Evolutionary conservation across 1,284 basidiomycete species (phyloP), one percentile per base, ranked within the genome.

Genomic region (Moesziomyces antarcticus): DNA sequence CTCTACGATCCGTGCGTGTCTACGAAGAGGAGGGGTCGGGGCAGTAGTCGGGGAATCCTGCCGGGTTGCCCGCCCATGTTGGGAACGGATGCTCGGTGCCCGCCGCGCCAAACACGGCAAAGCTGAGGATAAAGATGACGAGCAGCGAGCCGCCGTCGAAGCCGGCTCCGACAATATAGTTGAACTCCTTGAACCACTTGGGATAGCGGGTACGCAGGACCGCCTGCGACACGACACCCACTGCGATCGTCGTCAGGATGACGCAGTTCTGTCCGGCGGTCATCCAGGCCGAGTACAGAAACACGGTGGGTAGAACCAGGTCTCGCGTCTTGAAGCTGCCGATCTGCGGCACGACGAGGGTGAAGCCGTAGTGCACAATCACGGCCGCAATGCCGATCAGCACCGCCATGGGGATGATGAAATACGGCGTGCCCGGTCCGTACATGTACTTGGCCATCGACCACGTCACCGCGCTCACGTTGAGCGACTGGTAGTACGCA

Each of bases 131-230:
- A 78, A 91, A 90, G 30, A 89, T 87, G 87, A 90, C 89, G 48
- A 89, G 86, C 76, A 91, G 89, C 8, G 89, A 88, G 16, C 90
- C 90, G 40, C 90, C 90, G 75, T 91, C 90, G 40, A 90, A 83
- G 3, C 89, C 90, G 27, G 89, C 90, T 10, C 89, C 89, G 1
- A 91, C 84, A 56, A 91, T 87, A 77, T 90, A 91, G 83, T 90
- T 91, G 84, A 90, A 90, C 80, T 89, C 88, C 77, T 87, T 85
- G 86, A 88, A 88, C 86, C 86, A 78, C 16, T 85, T 78, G 3
- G 89, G 89, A 66, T 89, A 87, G 59, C 88, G 87, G 47, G 84
- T 85, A 53, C 89, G 85, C n/a, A 90, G 77, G 87, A 88, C 90
- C 3, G 88, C 78, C 75, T 90, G 89, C 4, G 89, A 89, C 18